Percentiles rank a stretch among this genome's conserved stretches.
Conservation (phyloP, 2,329 filamentous ascomycete genomes). For the Calycina marina region DNA sequence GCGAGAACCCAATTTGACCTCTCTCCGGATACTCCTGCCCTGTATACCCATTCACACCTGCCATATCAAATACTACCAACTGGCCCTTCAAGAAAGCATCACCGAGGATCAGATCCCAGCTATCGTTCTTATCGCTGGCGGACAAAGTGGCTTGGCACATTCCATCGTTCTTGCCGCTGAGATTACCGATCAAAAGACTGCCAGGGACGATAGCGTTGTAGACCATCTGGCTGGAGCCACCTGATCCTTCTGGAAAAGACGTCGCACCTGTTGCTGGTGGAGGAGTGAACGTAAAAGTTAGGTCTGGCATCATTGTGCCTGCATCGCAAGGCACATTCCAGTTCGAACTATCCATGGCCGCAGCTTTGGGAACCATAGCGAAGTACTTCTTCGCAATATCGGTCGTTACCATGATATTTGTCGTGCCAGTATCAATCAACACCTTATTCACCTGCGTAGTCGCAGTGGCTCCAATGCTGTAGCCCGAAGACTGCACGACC, state of each 20-base stretch:
- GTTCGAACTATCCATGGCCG: not conserved
- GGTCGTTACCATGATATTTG: not conserved
- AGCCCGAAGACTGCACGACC: not conserved
- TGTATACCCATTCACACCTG: not conserved
- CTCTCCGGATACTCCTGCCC: not conserved
- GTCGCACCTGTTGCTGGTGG: not conserved
- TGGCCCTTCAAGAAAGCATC: constrained; percentile 1
- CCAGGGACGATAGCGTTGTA: constrained; percentile 1
- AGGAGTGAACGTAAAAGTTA: constrained; percentile 1
- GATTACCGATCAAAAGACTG: not conserved
- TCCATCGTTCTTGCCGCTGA: constrained; percentile 1
- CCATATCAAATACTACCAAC: constrained; percentile 1
- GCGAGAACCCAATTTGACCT: constrained; percentile 1
- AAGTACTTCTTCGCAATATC: not conserved
- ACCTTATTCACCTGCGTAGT: not conserved
- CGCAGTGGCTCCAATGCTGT: not conserved
- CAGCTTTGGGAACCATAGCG: not conserved
- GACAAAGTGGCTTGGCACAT: not conserved
- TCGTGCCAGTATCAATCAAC: constrained; percentile 1
- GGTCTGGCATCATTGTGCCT: not conserved
- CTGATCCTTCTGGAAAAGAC: not conserved
- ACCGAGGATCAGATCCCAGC: constrained; percentile 1
- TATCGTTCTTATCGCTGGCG: not conserved
- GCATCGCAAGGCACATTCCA: not conserved
- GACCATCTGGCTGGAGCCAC: not conserved